Percentiles rank a stretch among this genome's conserved stretches.
These are phyloP conservation scores for Quercus ilex DNA, from an alignment of 306 rosid genomes.

Conservation along the genomic window DNA sequence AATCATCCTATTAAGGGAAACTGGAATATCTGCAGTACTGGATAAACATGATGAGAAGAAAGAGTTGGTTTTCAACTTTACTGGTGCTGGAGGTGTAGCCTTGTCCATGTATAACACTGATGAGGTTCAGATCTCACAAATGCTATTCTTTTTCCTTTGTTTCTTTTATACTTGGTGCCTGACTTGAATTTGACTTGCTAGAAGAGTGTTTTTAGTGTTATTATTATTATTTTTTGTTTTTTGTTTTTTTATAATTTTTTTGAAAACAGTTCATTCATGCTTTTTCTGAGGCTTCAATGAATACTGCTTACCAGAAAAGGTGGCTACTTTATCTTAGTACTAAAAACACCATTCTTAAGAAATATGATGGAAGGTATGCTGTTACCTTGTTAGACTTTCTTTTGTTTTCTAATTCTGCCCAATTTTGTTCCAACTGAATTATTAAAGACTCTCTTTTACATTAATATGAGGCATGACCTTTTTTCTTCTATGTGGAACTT, in stretches of 20 bases:
- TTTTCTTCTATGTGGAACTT: not conserved
- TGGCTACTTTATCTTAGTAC: conserved; percentile 99
- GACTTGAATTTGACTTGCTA: conserved; percentile 16
- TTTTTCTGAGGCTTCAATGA: conserved; percentile 86
- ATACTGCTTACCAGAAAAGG: conserved; percentile 74
- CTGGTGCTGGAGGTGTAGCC: conserved; percentile 55
- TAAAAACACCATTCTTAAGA: conserved; percentile 92
- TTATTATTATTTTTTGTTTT: no score
- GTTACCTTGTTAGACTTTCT: conserved; percentile 8
- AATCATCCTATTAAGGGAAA: conserved; percentile 4
- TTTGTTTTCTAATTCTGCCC: not conserved
- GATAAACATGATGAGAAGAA: conserved; percentile 64
- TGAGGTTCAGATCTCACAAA: conserved; percentile 51
- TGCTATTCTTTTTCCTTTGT: conserved; percentile 4
- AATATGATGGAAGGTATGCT: conserved; percentile 92
- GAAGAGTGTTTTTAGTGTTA: not conserved
- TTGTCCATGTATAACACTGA: conserved; percentile 48
- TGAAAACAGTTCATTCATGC: conserved; percentile 62
- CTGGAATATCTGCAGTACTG: conserved; percentile 45
- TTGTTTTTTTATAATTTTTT: not conserved
- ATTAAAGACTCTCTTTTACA: not conserved
- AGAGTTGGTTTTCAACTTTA: conserved; percentile 44
- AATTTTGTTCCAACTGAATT: not conserved
- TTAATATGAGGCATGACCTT: not conserved
- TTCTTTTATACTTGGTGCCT: conserved; percentile 3